Conservation (phyloP, 306 rosid species). For the Spatholobus suberectus region DNA sequence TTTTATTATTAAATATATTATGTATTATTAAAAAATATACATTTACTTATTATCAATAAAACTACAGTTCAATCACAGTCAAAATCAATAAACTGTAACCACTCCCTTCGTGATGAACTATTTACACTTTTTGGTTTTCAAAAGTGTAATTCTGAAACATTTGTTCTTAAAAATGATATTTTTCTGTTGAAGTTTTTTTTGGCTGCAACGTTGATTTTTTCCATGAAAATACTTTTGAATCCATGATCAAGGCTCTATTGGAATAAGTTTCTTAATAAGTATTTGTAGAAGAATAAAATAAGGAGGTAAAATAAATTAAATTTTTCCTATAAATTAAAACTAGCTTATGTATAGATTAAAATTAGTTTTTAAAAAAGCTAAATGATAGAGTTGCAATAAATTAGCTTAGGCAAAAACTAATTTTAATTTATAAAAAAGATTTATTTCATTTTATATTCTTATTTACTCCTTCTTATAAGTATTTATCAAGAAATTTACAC, state of each 20-base stretch:
- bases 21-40: background rate
- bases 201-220: background rate
- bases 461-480: background rate
- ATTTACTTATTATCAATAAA: background rate
- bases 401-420: background rate
- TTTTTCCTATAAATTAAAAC: no score
- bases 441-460: background rate
- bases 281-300: background rate
- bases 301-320: background rate
- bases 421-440: background rate
- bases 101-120: background rate
- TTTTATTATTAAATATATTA: background rate
- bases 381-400: no score
- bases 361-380: no score
- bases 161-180: no score
- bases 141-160: no score
- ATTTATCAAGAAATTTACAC: background rate
- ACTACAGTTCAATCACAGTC: background rate
- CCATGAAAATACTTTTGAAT: background rate
- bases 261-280: background rate
- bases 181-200: background rate
- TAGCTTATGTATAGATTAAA: no score
- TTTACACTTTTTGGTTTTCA: background rate
- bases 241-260: background rate
- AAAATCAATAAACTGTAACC: background rate